Base-by-base conservation (phyloP, 148 eudicot species). In the Drosera capensis region DNA sequence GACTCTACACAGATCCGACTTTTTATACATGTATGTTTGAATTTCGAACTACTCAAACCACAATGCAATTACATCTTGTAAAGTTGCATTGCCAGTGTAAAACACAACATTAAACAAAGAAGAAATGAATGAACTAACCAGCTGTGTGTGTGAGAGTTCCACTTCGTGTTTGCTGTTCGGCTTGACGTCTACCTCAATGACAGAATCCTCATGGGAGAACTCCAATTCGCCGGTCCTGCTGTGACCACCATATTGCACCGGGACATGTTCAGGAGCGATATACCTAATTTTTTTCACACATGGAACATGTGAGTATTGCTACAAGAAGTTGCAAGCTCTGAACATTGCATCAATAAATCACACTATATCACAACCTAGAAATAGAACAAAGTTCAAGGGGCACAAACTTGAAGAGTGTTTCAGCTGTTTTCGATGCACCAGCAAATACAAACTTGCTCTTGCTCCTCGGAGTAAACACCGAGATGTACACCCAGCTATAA, bases 241-340 rank as follows among this genome's bases (percentile, higher is more conserved):
- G 3, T 72, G 62, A n/a, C 82, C 88, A 18, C 82, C 88, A 47
- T 60, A 79, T 48, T 56, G 70, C 14, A 71, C 63, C 11, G 79
- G 82, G 5, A 75, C 66, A 55, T 67, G 74, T 46, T 58, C 79
- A 20, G 79, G 88, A 16, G 71, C 35, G 25, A 79, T 62, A 21
- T 75, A 72, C 65, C 82, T 79, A 65, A 22, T 52, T 39, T 48
- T 25, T 18, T 12, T 40, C 19, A 47, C 24, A 29, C 37, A 40
- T 12, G 29, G n/a, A n/a, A n/a, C n/a, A n/a, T n/a, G n/a, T n/a
- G n/a, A n/a, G n/a, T n/a, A n/a, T n/a, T n/a, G n/a, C n/a, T n/a
- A n/a, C n/a, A n/a, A n/a, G n/a, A n/a, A n/a, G n/a, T n/a, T n/a
- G n/a, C n/a, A n/a, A n/a, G n/a, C n/a, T n/a, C n/a, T n/a, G n/a